Base-by-base conservation (phyloP, 345 rosid species). In the Rhodamnia rubescens region DNA sequence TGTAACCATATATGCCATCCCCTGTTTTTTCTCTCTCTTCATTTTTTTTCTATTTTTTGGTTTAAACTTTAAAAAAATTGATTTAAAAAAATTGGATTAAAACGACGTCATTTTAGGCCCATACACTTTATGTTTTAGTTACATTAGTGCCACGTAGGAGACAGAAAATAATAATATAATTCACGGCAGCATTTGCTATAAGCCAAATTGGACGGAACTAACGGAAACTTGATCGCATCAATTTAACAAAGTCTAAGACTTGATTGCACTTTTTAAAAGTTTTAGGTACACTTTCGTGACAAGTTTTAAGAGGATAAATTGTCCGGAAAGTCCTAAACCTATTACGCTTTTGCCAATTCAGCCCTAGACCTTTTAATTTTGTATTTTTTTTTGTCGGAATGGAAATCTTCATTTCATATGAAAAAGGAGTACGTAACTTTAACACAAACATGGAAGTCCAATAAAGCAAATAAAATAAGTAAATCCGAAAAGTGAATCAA, bases 131-230 rank as follows among this genome's bases (percentile, higher is more conserved):
- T 6, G 18, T 13, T 13, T 13, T 27, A 59, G 74, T 32, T 18
- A 59, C 10, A 7, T 2, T 0, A 27, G 0, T 1, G 1, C 5
- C 18, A 6, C 5, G 1, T 6, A 27, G 0, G 9, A 3, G 40
- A 13, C 20, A 59, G 9, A 27, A 58, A 59, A 2, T 49, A 49
- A 49, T 49, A 9, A 49, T 49, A 49, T n/a, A 6, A 59, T 6
- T 0, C 13, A 27, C 6, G 1, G 6, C 14, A 6, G 20, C 54
- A 59, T 59, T 59, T 59, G 27, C 1, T 59, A 6, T 13, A n/a
- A 27, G 20, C 9, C 20, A 59, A 59, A 32, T 59, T 59, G 20
- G 15, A 14, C 0, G 0, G 0, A 59, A 8, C 27, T 32, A 27
- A 27, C 8, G 1, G 16, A 59, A 59, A 59, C 10, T 27, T 59